Base-by-base conservation (phyloP, 1,284 basidiomycete species). In the Exobasidium cylindrosporum region DNA sequence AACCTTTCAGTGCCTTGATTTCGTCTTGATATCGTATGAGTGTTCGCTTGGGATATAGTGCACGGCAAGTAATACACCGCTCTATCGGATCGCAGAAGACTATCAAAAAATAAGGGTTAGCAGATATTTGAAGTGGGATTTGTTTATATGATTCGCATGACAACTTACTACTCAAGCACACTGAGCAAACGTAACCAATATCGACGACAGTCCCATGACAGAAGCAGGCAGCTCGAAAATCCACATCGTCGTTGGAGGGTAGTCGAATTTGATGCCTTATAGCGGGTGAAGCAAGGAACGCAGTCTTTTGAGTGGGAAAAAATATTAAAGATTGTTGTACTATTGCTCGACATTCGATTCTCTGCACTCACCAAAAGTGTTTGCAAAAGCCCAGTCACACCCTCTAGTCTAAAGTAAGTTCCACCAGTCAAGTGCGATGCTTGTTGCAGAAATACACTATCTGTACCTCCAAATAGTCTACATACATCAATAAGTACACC, bases 121-220 rank as follows among this genome's bases (percentile, higher is more conserved):
- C 5, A 4, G 35, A 40, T 10, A 40, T 40, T 40, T 40, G 35
- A 7, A 17, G 35, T 40, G 35, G 17, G 35, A 40, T 40, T 40
- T 40, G 35, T 40, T 17, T n/a, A n/a, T n/a, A n/a, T n/a, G n/a
- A n/a, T n/a, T n/a, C n/a, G n/a, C n/a, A n/a, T n/a, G 35, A 14
- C 24, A 26, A 68, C 69, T 63, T 58, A 70, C 69, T 66, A 60
- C 76, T 78, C 26, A 79, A 58, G 44, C 77, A 79, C 24, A 78
- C 76, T 29, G 70, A 73, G 81, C 96, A 99, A 26, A 99, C 93
- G 74, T 95, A 99, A 40, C 94, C 96, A 57, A 98, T 87, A 76
- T 98, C 95, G 43, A 98, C 87, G 52, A 97, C 95, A 58, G 89
- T 88, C 76, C 97, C 93, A 82, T 98, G 96, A 81, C 96, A 99